Evolutionary conservation across 2,329 filamentous ascomycete species (phyloP), one percentile per base, ranked within the genome.

Genomic region (Trichothecium roseum): DNA sequence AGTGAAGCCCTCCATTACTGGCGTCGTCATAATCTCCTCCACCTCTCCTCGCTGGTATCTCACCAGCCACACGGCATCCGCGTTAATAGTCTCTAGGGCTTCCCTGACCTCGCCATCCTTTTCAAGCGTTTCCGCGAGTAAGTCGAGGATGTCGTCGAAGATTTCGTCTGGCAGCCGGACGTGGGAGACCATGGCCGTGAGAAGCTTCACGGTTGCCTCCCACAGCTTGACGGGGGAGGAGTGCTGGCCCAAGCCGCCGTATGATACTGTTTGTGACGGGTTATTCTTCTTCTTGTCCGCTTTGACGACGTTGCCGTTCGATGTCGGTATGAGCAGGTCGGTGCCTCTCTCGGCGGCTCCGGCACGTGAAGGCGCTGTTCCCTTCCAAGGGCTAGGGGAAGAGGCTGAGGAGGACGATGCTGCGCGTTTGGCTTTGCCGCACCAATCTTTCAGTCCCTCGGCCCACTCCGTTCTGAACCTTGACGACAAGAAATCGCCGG

Each of bases 401-500:
- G n/a, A n/a, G n/a, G n/a, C n/a, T 24, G 20, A 24, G 20, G 6
- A 6, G 10, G 10, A 24, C 6, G 20, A 24, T 24, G 20, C 20
- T 6, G 6, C 20, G 4, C 49, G 50, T 42, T 67, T 69, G 7
- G 50, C 53, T 39, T 59, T 63, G 30, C 48, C 51, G 42, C 61
- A 71, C 69, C 63, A 78, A 36, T 50, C 55, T 10, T 59, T 57
- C 35, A 79, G 59, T 17, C 75, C 58, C 13, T 68, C 62, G 35
- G 57, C 61, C 81, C 83, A 95, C 39, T 86, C 78, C 4, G 73
- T 74, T 52, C 82, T 76, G 41, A 95, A 74, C 6, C 91, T 69
- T 1, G 74, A 77, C 24, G 71, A 67, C 59, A 96, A 74, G 51
- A 98, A 98, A 41, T 86, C 78, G 0, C 87, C 84, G 1, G 85